Percentiles rank a stretch among this genome's conserved stretches.
These are phyloP conservation scores for Atkinsonella hypoxylon DNA, from an alignment of 2,329 filamentous ascomycete species.

Conservation along the genomic window DNA sequence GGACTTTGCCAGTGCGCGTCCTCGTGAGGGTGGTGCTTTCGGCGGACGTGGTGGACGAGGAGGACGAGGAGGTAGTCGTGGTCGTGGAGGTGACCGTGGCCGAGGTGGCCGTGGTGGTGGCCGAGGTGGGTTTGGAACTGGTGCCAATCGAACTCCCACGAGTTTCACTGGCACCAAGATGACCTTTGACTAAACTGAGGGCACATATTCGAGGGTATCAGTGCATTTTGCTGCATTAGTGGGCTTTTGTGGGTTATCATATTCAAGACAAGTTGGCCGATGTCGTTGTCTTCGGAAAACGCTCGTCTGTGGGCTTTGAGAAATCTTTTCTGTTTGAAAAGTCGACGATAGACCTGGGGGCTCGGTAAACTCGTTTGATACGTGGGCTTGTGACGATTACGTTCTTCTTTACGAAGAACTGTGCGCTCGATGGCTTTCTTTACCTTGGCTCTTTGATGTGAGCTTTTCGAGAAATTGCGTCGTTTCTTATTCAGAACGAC, in stretches of 20 bases:
- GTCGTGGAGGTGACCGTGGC: slow-evolving; percentile 31
- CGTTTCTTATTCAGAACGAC: slow-evolving; percentile 9
- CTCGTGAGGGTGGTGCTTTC: slow-evolving; percentile 41
- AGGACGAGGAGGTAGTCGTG: slow-evolving; percentile 34
- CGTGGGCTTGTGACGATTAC: slow-evolving; percentile 25
- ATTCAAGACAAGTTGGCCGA: slow-evolving; percentile 29
- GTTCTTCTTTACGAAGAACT: slow-evolving; percentile 5
- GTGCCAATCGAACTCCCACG: slow-evolving; percentile 30
- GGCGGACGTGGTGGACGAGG: slow-evolving; percentile 40
- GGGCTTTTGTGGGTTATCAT: slow-evolving; percentile 44
- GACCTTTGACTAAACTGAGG: slow-evolving; percentile 43
- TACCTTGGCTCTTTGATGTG: slow-evolving; percentile 19
- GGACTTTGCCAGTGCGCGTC: slow-evolving; percentile 64
- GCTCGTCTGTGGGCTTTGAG: slow-evolving; percentile 38
- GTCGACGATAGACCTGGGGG: slow-evolving; percentile 44
- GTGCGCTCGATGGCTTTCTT: slow-evolving; percentile 20
- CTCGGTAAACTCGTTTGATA: slow-evolving; percentile 25
- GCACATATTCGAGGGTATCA: slow-evolving; percentile 29
- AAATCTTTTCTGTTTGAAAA: slow-evolving; percentile 31
- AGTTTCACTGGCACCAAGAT: slow-evolving; percentile 61
- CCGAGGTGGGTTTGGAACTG: slow-evolving; percentile 39
- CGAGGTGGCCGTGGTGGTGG: slow-evolving; percentile 32
- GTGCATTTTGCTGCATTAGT: slow-evolving; percentile 27
- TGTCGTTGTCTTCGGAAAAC: slow-evolving; percentile 13
- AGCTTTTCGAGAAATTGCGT: slow-evolving; percentile 16